phyloP scores from a whole-genome alignment of 352 stramenopile genomes.

The Pythium monospermum region DNA sequence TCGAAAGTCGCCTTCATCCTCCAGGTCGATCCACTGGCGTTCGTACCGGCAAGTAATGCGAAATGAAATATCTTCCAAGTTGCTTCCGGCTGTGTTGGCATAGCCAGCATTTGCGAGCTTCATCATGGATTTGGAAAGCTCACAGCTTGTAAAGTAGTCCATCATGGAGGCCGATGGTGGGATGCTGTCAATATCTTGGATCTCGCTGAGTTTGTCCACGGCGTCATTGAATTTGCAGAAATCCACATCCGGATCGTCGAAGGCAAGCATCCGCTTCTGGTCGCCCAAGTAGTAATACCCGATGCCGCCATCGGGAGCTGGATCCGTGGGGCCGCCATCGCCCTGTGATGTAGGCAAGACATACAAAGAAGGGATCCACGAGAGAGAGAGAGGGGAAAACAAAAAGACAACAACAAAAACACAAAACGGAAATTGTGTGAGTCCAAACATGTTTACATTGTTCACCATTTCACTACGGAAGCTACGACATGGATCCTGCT shows the following conservation, averaged over 20 bases:
- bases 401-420: neutral
- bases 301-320: constrained; percentile 67
- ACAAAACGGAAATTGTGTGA: constrained; percentile 2
- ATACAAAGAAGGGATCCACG: neutral
- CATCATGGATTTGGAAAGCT: constrained; percentile 71
- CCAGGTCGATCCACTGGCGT: constrained; percentile 76
- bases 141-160: constrained; percentile 63
- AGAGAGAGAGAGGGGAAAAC: no score
- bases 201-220: constrained; percentile 57
- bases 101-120: constrained; percentile 77
- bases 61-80: constrained; percentile 70
- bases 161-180: constrained; percentile 59
- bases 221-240: constrained; percentile 72
- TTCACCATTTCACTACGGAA: neutral
- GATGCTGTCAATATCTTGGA: constrained; percentile 58
- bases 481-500: no score
- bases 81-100: constrained; percentile 69
- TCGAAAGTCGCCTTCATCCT: constrained; percentile 79
- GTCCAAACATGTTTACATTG: no score
- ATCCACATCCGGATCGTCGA: constrained; percentile 59
- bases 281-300: constrained; percentile 87
- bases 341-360: constrained; percentile 32
- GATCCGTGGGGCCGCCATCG: constrained; percentile 67
- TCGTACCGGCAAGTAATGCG: constrained; percentile 77
- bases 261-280: constrained; percentile 75